These are phyloP conservation scores for Cystofilobasidium capitatum DNA, from an alignment of 768 basidiomycete genomes.

Conservation along the genomic window DNA sequence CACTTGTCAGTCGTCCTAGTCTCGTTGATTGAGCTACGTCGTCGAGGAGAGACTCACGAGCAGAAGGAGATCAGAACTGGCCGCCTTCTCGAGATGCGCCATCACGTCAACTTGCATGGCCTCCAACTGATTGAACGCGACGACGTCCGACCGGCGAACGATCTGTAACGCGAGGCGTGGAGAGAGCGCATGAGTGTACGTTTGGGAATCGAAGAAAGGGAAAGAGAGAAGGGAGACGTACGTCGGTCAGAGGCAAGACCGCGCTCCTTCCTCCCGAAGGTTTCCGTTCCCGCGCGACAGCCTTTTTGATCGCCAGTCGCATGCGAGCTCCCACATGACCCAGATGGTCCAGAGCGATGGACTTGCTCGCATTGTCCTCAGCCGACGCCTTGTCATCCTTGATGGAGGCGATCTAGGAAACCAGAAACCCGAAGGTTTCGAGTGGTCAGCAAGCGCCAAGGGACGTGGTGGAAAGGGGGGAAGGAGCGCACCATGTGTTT, in stretches of 20 bases:
- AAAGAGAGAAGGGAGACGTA: background rate
- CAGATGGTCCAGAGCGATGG: constrained; percentile 82
- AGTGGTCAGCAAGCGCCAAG: background rate
- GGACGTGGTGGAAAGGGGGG: background rate
- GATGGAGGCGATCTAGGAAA: constrained; percentile 61
- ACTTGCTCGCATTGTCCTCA: constrained; percentile 78
- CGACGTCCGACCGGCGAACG: background rate
- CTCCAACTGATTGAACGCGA: background rate
- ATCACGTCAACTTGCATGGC: background rate
- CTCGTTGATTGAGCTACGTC: background rate
- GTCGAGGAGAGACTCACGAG: background rate
- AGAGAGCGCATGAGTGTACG: background rate
- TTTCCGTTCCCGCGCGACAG: background rate
- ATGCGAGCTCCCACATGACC: constrained; percentile 69
- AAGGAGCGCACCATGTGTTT: constrained; percentile 63
- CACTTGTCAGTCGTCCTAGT: background rate
- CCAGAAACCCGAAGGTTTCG: background rate
- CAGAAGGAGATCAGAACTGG: background rate
- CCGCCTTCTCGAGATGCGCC: background rate
- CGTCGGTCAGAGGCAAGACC: background rate
- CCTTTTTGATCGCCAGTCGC: background rate
- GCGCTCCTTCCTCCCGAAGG: no score
- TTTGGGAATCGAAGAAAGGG: background rate
- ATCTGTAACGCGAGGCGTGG: background rate
- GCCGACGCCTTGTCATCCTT: constrained; percentile 64